Evolutionary conservation across 2,329 filamentous ascomycete genomes (phyloP).

Genomic region (Fusarium annulatum): DNA sequence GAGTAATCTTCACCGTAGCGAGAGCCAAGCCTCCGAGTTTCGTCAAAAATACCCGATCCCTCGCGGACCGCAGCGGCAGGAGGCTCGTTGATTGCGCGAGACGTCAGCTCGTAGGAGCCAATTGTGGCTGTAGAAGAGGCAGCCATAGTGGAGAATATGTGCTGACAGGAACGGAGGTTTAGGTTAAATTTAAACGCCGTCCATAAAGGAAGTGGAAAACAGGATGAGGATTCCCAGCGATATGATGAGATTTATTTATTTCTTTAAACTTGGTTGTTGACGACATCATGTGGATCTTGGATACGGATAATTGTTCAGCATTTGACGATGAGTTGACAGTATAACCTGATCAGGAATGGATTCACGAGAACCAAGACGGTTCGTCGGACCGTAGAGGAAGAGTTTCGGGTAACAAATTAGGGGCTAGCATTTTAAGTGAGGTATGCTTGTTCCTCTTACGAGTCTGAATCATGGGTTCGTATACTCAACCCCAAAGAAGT

Average conservation of each 20-base stretch:
- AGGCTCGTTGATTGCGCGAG: constrained; percentile 10
- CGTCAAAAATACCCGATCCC: neutral
- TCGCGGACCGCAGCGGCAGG: constrained; percentile 3
- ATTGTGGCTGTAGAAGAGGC: constrained; percentile 33
- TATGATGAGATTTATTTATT: neutral
- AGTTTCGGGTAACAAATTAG: constrained; percentile 11
- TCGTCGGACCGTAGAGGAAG: constrained; percentile 9
- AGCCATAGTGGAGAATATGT: constrained; percentile 16
- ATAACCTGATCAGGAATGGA: constrained; percentile 19
- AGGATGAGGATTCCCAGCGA: neutral
- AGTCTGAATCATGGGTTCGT: neutral
- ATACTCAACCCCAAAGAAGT: neutral
- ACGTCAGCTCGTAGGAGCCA: constrained; percentile 33
- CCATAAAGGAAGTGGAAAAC: neutral
- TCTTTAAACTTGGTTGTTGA: constrained; percentile 1
- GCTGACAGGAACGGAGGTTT: constrained; percentile 22
- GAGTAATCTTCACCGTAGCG: neutral
- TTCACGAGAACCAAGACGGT: neutral
- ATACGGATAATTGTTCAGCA: neutral
- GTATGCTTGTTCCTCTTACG: neutral
- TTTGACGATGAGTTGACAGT: constrained; percentile 6
- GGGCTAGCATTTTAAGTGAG: neutral
- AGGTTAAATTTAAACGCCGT: constrained; percentile 4
- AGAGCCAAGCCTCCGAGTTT: constrained; percentile 6
- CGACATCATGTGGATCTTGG: constrained; percentile 2